Conservation (phyloP, 2,329 filamentous ascomycete genomes). For the Colletotrichum eremochloae region DNA sequence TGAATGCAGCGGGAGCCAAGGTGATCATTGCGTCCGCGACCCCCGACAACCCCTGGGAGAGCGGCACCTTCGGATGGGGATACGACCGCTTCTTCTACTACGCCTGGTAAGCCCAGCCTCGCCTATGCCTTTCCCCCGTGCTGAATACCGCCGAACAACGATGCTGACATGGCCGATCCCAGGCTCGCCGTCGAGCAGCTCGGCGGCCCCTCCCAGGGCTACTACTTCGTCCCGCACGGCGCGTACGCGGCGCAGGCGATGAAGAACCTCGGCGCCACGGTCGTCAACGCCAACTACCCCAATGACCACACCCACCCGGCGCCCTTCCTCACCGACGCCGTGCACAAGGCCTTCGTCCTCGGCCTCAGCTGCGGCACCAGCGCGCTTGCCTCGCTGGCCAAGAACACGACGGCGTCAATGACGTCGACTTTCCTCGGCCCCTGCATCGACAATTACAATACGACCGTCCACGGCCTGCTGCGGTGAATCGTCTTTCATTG, state of each 20-base stretch:
- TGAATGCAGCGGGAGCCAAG: conserved; percentile 69
- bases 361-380: conserved; percentile 64
- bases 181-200: conserved; percentile 54
- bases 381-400: conserved; percentile 52
- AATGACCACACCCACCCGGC: conserved; percentile 75
- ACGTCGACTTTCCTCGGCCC: conserved; percentile 48
- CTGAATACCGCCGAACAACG: too few species aligned
- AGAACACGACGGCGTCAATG: conserved; percentile 51
- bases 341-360: conserved; percentile 70
- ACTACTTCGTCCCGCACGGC: conserved; percentile 72
- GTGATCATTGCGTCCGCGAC: conserved; percentile 72
- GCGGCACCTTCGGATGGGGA: conserved; percentile 62
- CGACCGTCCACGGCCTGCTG: conserved; percentile 39
- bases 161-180: neutral
- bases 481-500: conserved; percentile 6
- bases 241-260: conserved; percentile 68
- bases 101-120: conserved; percentile 54
- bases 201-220: conserved; percentile 54
- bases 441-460: conserved; percentile 46
- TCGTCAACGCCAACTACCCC: conserved; percentile 67
- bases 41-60: conserved; percentile 71
- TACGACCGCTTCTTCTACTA: conserved; percentile 70
- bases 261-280: conserved; percentile 60
- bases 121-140: neutral
- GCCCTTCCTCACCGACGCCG: conserved; percentile 66